Evolutionary conservation across 2,329 filamentous ascomycete species (phyloP).

Genomic region (Macrophomina pseudophaseolina): DNA sequence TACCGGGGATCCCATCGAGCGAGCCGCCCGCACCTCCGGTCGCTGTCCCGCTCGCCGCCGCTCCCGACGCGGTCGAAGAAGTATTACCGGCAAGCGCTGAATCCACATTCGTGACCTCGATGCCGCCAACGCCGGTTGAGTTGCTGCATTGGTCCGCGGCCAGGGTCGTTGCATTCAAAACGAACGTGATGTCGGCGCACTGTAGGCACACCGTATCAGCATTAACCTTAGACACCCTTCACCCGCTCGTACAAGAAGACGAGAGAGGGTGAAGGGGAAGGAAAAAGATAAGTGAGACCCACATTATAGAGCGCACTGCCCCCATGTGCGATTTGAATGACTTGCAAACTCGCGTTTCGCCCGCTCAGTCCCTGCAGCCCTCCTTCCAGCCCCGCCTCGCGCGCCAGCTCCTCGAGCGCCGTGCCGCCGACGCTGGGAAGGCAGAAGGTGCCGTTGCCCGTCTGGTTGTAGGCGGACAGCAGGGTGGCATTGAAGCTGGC

Average conservation of each 20-base stretch:
- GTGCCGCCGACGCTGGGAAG: constrained; percentile 43
- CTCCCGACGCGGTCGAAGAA: background rate
- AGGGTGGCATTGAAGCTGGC: constrained; percentile 54
- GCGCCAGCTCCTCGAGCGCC: constrained; percentile 28
- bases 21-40: background rate
- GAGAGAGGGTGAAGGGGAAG: too few relatives aligned
- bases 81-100: background rate
- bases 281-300: constrained; percentile 26
- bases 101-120: constrained; percentile 23
- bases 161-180: constrained; percentile 44
- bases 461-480: constrained; percentile 53
- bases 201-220: constrained; percentile 27
- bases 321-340: constrained; percentile 49
- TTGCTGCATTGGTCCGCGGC: constrained; percentile 46
- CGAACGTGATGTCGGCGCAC: constrained; percentile 54
- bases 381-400: constrained; percentile 34
- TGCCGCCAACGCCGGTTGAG: constrained; percentile 45
- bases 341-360: constrained; percentile 50
- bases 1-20: background rate
- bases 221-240: too few relatives aligned
- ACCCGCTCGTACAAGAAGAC: too few relatives aligned
- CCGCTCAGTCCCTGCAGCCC: constrained; percentile 40
- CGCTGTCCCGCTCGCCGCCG: background rate
- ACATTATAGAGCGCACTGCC: constrained; percentile 53
- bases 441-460: constrained; percentile 54